A percentile compares a stretch with the other conserved stretches of the same genome.
phyloP scores from a whole-genome alignment of 352 stramenopile genomes.

The Pilasporangium apinafurcum region DNA sequence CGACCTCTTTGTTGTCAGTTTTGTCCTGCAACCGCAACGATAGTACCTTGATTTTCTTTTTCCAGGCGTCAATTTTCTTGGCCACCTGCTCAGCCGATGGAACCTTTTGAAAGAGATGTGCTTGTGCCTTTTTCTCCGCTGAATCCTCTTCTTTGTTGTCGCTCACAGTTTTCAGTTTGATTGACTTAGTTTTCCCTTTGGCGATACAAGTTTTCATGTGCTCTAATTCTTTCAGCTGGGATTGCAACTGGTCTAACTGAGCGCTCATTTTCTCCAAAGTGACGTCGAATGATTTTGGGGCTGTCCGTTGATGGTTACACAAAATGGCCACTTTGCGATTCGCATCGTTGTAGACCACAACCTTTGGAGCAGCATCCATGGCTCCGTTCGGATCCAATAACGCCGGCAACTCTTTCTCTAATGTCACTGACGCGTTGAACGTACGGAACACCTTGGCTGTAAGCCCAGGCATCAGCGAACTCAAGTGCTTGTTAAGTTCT shows the following conservation, averaged over 20 bases:
- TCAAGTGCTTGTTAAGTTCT: constrained; percentile 98
- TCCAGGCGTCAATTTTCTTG: constrained; percentile 93
- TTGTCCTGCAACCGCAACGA: constrained; percentile 96
- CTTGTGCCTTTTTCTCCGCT: constrained; percentile 88
- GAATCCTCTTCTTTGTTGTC: constrained; percentile 81
- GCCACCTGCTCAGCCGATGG: constrained; percentile 92
- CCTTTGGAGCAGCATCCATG: constrained; percentile 83
- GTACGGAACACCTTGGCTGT: constrained; percentile 99
- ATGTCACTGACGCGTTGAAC: constrained; percentile 99
- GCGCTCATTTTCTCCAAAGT: constrained; percentile 93
- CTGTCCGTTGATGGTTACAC: constrained; percentile 99
- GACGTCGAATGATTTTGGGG: constrained; percentile 96
- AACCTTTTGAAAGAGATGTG: constrained; percentile 91
- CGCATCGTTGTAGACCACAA: constrained; percentile 99
- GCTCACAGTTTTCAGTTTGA: constrained; percentile 89
- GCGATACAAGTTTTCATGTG: constrained; percentile 86
- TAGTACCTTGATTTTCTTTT: constrained; percentile 90
- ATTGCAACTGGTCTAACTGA: constrained; percentile 90
- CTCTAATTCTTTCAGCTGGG: constrained; percentile 95
- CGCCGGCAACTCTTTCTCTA: constrained; percentile 95
- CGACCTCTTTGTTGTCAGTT: constrained; percentile 99
- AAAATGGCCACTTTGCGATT: constrained; percentile 99
- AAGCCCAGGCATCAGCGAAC: constrained; percentile 97
- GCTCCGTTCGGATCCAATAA: constrained; percentile 47
- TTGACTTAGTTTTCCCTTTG: constrained; percentile 82